phyloP scores from a whole-genome alignment of 1,139 yeast species.

The Trichomonascaceae sp. region DNA sequence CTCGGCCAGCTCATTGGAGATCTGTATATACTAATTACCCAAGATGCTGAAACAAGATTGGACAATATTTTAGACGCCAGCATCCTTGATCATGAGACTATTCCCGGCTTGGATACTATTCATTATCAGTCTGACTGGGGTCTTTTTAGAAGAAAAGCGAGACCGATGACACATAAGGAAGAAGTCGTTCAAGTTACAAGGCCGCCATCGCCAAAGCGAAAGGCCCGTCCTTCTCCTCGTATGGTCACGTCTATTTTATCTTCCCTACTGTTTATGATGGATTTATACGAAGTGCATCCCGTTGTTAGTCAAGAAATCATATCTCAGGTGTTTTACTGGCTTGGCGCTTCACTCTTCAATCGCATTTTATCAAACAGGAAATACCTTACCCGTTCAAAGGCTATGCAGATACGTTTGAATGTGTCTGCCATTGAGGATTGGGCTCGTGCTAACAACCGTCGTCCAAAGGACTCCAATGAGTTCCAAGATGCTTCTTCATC shows the following conservation, averaged over 20 bases:
- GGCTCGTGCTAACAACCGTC: conserved; percentile 73
- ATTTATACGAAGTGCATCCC: conserved; percentile 74
- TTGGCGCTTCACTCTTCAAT: conserved; percentile 69
- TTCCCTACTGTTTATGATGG: conserved; percentile 79
- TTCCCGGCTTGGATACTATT: conserved; percentile 39
- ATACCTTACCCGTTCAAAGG: conserved; percentile 73
- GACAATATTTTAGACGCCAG: conserved; percentile 35
- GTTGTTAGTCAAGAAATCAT: conserved; percentile 69
- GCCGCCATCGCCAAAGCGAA: conserved; percentile 66
- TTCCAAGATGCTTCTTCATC: conserved; percentile 16
- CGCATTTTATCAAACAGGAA: conserved; percentile 57
- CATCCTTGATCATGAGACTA: conserved; percentile 39
- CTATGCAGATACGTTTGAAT: conserved; percentile 83
- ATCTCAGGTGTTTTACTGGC: conserved; percentile 73
- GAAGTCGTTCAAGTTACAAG: conserved; percentile 57
- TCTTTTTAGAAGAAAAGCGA: conserved; percentile 30
- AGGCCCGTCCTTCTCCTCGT: conserved; percentile 77
- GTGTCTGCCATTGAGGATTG: conserved; percentile 86
- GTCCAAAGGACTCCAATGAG: conserved; percentile 40
- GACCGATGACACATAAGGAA: conserved; percentile 37
- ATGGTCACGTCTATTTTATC: conserved; percentile 81
- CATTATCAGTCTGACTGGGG: conserved; percentile 40
- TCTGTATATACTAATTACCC: conserved; percentile 32
- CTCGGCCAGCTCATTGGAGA: conserved; percentile 33
- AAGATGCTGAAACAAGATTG: conserved; percentile 35